Base-by-base conservation (phyloP, 768 basidiomycete genomes). In the Leccinum broughii region DNA sequence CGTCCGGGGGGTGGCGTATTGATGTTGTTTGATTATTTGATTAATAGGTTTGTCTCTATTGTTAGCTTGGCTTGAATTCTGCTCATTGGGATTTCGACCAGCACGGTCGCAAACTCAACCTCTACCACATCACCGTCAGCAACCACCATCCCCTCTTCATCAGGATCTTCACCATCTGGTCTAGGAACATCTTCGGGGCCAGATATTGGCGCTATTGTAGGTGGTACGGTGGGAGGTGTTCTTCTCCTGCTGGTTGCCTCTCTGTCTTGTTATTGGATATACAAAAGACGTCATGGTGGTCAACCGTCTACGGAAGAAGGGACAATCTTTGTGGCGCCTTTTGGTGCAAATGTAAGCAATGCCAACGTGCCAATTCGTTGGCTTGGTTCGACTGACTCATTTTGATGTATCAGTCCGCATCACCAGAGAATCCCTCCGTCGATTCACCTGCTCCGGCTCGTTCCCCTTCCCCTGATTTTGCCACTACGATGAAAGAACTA, bases 11-110 rank as follows among this genome's bases (percentile, higher is more conserved):
- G 22, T 24, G 7, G 20, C 0, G 50, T 64, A 24, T 56, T 66
- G 37, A 61, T 66, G 1, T 20, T 64, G 5, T 66, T 66, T 8
- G 66, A 67, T 22, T 67, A 67, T 46, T 22, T 68, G 13, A 51
- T 68, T 35, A 68, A 68, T 30, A 1, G 1, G 58, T 65, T 26
- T 1, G 62, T 57, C 28, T 24, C 20, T 4, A 17, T 8, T 55
- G 14, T 37, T 6, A 10, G n/a, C 11, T 14, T 28, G 13, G 24
- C 2, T 5, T 14, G 5, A 13, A 14, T 17, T 7, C 9, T 52
- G 24, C 58, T 65, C 14, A 65, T 32, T 20, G 4, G 3, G 28
- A 3, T 35, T 51, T 14, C 20, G 22, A 22, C 15, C 51, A 67
- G 65, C 7, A 57, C n/a, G 35, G 28, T 9, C 9, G 34, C 11